Percentiles rank a stretch among this genome's conserved stretches.
Conservation (phyloP, 139 green algal genomes). For the Chlorella vulgaris region DNA sequence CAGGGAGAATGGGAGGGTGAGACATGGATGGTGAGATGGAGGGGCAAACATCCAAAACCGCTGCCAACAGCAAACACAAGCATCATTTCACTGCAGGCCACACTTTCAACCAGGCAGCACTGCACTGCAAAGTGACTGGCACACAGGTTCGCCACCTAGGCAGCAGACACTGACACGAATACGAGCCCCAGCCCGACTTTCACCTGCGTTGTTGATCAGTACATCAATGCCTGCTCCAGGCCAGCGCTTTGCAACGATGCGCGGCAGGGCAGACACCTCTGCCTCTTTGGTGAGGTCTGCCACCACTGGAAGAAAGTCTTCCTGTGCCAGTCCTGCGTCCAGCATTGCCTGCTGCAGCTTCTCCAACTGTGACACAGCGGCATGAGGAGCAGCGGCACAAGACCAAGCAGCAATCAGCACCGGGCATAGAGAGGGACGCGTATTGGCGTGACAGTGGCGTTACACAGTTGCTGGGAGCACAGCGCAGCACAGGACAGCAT, state of each 20-base stretch:
- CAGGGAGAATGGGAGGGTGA: neutral
- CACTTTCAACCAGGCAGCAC: too few relatives aligned
- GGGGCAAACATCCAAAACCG: too few relatives aligned
- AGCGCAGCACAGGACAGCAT: neutral
- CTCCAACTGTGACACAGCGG: constrained; percentile 58
- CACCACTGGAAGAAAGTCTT: constrained; percentile 84
- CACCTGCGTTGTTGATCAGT: constrained; percentile 63
- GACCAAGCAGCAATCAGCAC: neutral
- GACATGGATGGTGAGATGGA: neutral
- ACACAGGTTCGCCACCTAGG: too few relatives aligned
- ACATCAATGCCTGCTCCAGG: constrained; percentile 67
- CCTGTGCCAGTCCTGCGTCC: constrained; percentile 52
- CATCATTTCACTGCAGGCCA: too few relatives aligned
- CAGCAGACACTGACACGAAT: too few relatives aligned
- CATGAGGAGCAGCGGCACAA: too few relatives aligned
- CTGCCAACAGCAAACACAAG: too few relatives aligned
- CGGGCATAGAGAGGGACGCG: neutral
- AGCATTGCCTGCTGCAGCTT: constrained; percentile 72
- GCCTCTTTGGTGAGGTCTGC: constrained; percentile 76
- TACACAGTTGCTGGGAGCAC: neutral
- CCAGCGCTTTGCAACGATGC: constrained; percentile 80
- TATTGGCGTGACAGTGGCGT: neutral
- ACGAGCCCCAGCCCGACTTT: too few relatives aligned
- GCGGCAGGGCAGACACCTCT: constrained; percentile 67
- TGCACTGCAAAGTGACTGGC: too few relatives aligned